Conservation (phyloP, 2,329 filamentous ascomycete genomes). For the Botrytis deweyae region DNA sequence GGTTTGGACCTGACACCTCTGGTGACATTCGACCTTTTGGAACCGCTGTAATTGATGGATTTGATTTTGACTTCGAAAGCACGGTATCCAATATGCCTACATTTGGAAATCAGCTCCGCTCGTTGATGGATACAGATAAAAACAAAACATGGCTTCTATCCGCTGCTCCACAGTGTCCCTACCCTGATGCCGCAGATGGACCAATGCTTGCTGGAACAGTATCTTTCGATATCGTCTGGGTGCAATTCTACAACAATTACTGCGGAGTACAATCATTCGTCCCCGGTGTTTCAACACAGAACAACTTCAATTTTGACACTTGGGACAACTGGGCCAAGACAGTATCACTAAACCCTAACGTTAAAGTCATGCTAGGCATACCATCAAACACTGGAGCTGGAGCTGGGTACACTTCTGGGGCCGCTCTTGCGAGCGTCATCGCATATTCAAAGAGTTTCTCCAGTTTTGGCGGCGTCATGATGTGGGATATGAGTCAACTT, state of each 20-base stretch:
- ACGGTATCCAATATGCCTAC: slow-evolving; percentile 57
- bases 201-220: slow-evolving; percentile 56
- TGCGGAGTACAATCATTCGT: slow-evolving; percentile 58
- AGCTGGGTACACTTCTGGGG: slow-evolving; percentile 53
- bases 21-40: slow-evolving; percentile 64
- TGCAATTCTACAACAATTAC: slow-evolving; percentile 50
- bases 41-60: slow-evolving; percentile 65
- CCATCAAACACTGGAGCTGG: slow-evolving; percentile 50
- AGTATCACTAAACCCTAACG: slow-evolving; percentile 55
- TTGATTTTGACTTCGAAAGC: slow-evolving; percentile 73
- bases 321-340: slow-evolving; percentile 67
- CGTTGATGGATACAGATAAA: slow-evolving; percentile 51
- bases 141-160: slow-evolving; percentile 59
- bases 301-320: slow-evolving; percentile 59
- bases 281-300: slow-evolving; percentile 45
- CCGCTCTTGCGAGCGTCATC: slow-evolving; percentile 51
- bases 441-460: slow-evolving; percentile 53
- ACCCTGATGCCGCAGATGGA: slow-evolving; percentile 60
- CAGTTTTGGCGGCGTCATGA: slow-evolving; percentile 67
- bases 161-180: slow-evolving; percentile 67
- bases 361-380: slow-evolving; percentile 62
- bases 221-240: slow-evolving; percentile 43
- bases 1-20: slow-evolving; percentile 61
- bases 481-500: slow-evolving; percentile 66
- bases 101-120: slow-evolving; percentile 59